Conservation (phyloP, 495 filamentous ascomycete species). For the Hyaloscypha hepaticicola region DNA sequence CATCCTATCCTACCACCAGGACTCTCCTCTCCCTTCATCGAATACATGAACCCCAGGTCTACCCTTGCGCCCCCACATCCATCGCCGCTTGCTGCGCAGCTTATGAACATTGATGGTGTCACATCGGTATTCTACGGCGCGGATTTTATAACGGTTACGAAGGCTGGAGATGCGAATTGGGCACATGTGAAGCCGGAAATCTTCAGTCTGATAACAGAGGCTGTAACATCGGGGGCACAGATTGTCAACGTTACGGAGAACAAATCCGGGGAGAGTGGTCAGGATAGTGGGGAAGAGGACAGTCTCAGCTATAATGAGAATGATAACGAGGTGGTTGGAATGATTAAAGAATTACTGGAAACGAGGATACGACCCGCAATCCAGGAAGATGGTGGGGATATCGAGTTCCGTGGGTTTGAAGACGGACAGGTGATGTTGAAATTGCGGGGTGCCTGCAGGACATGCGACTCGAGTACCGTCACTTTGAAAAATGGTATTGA, state of each 20-base stretch:
- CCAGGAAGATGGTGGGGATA: conserved; percentile 96
- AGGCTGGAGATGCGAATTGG: conserved; percentile 84
- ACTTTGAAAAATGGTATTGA: conserved; percentile 97
- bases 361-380: conserved; percentile 93
- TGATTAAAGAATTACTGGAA: conserved; percentile 99
- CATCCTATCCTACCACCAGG: conserved; percentile 72
- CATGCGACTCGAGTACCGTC: conserved; percentile 93
- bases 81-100: conserved; percentile 85
- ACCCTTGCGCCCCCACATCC: conserved; percentile 87
- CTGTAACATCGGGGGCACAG: conserved; percentile 75
- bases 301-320: conserved; percentile 77
- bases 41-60: conserved; percentile 85
- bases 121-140: conserved; percentile 91
- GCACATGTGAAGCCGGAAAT: conserved; percentile 93
- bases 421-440: conserved; percentile 84
- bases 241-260: conserved; percentile 74
- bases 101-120: conserved; percentile 89
- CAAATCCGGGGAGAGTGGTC: conserved; percentile 50
- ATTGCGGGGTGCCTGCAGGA: conserved; percentile 87
- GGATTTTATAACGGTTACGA: conserved; percentile 96
- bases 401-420: conserved; percentile 88
- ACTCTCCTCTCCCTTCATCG: conserved; percentile 74
- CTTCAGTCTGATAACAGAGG: conserved; percentile 91
- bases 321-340: conserved; percentile 88
- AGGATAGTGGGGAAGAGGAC: conserved; percentile 60